Conservation (phyloP, 441 rosid genomes). For the Melastoma candidum region DNA sequence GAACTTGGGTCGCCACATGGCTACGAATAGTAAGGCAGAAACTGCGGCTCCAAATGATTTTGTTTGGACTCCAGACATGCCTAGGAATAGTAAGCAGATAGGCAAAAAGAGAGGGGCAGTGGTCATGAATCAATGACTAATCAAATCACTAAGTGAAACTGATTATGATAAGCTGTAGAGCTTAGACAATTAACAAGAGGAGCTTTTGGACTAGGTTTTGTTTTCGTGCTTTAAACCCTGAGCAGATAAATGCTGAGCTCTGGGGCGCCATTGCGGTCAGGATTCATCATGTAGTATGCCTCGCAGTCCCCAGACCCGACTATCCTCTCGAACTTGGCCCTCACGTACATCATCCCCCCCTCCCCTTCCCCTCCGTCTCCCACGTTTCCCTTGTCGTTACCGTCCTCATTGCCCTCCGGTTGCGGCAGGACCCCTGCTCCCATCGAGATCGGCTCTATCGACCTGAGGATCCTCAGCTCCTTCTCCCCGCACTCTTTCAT, state of each 20-base stretch:
- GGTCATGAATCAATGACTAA: no score
- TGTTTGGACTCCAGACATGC: no score
- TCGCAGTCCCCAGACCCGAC: conserved; percentile 97
- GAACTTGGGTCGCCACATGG: no score
- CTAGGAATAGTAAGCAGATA: no score
- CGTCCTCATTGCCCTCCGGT: conserved; percentile 25
- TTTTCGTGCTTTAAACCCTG: conserved; percentile 36
- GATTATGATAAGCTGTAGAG: no score
- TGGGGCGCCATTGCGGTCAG: conserved; percentile 93
- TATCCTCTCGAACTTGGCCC: conserved; percentile 85
- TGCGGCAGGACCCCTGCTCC: conserved; percentile 92
- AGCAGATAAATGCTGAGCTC: conserved; percentile 92
- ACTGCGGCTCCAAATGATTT: no score
- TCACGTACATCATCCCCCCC: conserved; percentile 83
- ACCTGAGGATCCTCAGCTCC: conserved; percentile 66
- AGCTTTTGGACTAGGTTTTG: no score
- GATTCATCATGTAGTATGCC: conserved; percentile 99
- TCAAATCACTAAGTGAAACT: no score
- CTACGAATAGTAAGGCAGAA: no score
- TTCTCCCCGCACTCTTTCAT: conserved; percentile 64
- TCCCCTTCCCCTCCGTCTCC: conserved; percentile 16
- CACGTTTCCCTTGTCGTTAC: not conserved
- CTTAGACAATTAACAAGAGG: no score
- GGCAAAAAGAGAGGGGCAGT: no score
- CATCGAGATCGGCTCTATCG: conserved; percentile 87